Conservation (phyloP, 2,329 filamentous ascomycete species). For the Chrysoporthe puriensis region DNA sequence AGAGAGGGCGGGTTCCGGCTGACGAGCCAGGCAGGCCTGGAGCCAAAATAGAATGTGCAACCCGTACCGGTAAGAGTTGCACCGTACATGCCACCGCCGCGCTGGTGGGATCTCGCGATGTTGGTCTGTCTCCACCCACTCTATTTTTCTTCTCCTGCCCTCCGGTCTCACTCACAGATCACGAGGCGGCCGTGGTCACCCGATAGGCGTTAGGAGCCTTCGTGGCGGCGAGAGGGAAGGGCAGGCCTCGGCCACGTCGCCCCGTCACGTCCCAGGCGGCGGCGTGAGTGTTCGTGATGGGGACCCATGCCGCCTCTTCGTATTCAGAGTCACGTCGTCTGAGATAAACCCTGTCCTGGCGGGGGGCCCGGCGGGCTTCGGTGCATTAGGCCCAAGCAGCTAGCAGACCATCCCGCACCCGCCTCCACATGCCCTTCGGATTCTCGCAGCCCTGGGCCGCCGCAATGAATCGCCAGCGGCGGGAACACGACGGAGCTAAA, state of each 20-base stretch:
- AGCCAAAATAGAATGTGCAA: conserved; percentile 4
- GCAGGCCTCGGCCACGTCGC: conserved; percentile 1
- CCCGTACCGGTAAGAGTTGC: background rate
- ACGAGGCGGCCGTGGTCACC: conserved; percentile 18
- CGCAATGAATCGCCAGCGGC: conserved; percentile 12
- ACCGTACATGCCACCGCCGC: conserved; percentile 12
- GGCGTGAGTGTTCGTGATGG: conserved; percentile 6
- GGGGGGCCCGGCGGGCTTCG: conserved; percentile 5
- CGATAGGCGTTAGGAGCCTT: background rate
- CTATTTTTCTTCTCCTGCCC: background rate
- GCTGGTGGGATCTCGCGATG: conserved; percentile 9
- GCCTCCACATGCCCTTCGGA: background rate
- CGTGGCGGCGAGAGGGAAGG: background rate
- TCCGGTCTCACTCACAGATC: conserved; percentile 19
- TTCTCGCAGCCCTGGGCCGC: background rate
- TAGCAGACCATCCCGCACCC: conserved; percentile 8
- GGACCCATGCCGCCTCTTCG: conserved; percentile 20
- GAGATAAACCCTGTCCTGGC: conserved; percentile 15
- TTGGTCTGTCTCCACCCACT: background rate
- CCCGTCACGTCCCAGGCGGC: conserved; percentile 11
- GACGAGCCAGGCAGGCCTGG: background rate
- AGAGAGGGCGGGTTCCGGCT: no score
- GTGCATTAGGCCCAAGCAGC: conserved; percentile 28
- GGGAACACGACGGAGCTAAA: conserved; percentile 4
- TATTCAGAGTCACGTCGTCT: conserved; percentile 23